These are phyloP conservation scores for Spatholobus suberectus DNA, from an alignment of 306 rosid species.

Conservation along the genomic window DNA sequence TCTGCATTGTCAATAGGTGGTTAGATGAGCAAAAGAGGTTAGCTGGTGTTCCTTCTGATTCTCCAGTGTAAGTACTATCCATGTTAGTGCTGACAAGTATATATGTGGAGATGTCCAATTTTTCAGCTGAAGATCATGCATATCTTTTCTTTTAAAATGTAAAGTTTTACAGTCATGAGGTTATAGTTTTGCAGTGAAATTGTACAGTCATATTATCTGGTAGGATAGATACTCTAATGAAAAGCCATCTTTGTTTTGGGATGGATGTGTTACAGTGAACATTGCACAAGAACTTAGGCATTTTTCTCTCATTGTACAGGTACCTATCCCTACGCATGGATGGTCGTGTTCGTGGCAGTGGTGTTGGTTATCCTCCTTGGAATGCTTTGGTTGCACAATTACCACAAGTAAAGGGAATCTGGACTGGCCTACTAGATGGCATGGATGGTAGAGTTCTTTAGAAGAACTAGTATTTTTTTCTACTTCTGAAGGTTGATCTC, in stretches of 20 bases:
- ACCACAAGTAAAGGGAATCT: slow-evolving; percentile 89
- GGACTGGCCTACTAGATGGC: slow-evolving; percentile 96
- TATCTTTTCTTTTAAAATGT: not conserved
- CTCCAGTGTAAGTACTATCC: slow-evolving; percentile 81
- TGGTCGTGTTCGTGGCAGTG: slow-evolving; percentile 97
- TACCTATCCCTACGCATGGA: slow-evolving; percentile 89
- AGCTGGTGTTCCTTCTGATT: slow-evolving; percentile 82
- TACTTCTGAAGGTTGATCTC: slow-evolving; percentile 34
- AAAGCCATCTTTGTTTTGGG: not conserved
- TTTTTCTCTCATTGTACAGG: slow-evolving; percentile 47
- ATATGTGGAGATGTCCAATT: not conserved
- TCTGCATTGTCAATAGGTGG: slow-evolving; percentile 64
- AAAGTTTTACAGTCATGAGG: slow-evolving; percentile 12
- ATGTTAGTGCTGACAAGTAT: not conserved
- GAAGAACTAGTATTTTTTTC: slow-evolving; percentile 34
- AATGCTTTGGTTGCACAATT: slow-evolving; percentile 91
- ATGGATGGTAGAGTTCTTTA: slow-evolving; percentile 89
- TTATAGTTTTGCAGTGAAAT: not conserved
- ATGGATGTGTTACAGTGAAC: slow-evolving; percentile 8
- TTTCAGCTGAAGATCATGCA: not conserved
- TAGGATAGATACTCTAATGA: not conserved
- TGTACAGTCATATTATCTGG: not conserved
- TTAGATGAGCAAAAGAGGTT: slow-evolving; percentile 86
- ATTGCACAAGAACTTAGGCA: not conserved
- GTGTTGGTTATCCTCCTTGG: slow-evolving; percentile 98